These are phyloP conservation scores for Wickerhamomyces canadensis DNA, from an alignment of 805 yeast genomes.

Conservation along the genomic window DNA sequence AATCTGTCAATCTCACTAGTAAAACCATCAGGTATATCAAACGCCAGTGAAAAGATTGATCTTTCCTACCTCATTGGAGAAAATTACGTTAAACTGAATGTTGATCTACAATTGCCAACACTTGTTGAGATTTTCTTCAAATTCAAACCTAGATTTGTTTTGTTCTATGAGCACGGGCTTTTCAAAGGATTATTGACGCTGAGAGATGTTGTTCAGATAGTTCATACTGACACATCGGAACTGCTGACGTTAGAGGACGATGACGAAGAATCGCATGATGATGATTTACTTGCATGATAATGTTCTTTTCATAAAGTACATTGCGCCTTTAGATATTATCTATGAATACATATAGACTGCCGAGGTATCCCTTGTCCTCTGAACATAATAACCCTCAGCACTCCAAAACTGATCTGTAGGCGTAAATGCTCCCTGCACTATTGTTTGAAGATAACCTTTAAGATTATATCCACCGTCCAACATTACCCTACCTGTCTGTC, in stretches of 20 bases:
- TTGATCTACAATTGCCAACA: constrained; percentile 20
- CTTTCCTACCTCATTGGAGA: constrained; percentile 15
- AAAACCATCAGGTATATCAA: constrained; percentile 4
- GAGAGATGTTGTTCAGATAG: constrained; percentile 15
- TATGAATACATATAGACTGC: no score
- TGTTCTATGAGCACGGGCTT: constrained; percentile 19
- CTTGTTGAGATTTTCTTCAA: constrained; percentile 25
- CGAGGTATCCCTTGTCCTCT: no score
- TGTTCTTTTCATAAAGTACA: no score
- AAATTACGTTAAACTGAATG: constrained; percentile 13
- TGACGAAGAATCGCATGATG: background rate
- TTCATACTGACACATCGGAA: constrained; percentile 3
- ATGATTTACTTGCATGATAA: no score
- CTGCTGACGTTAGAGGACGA: background rate
- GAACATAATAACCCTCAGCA: no score
- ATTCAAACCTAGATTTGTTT: constrained; percentile 23
- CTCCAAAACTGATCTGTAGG: no score
- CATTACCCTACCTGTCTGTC: no score
- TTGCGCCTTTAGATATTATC: no score
- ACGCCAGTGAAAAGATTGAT: constrained; percentile 1
- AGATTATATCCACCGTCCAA: no score
- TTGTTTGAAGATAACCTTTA: no score
- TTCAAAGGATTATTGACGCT: constrained; percentile 22
- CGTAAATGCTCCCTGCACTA: no score
- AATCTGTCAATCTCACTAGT: constrained; percentile 1